These are phyloP conservation scores for Zygosaccharomyces pseudorouxii DNA, from an alignment of 805 yeast species.

Conservation along the genomic window DNA sequence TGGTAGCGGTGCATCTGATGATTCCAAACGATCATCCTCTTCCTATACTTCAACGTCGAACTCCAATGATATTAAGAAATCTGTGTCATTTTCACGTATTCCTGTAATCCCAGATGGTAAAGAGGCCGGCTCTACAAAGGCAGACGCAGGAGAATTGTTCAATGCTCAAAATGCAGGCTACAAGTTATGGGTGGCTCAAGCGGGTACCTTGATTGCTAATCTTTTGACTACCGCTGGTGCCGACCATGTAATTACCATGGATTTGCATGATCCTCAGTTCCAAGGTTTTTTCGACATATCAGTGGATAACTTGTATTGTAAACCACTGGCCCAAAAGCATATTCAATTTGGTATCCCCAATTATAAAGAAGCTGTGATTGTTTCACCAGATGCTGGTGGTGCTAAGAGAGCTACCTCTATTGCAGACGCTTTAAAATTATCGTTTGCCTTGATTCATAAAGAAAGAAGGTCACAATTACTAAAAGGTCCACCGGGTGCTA, in stretches of 20 bases:
- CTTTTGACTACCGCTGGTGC: conserved; percentile 90
- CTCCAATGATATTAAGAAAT: conserved; percentile 14
- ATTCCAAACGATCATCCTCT: conserved; percentile 12
- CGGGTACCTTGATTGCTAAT: conserved; percentile 88
- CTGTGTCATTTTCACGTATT: conserved; percentile 30
- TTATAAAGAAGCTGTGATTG: conserved; percentile 79
- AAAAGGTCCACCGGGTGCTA: conserved; percentile 35
- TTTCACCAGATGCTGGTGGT: conserved; percentile 98
- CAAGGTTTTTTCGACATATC: conserved; percentile 97
- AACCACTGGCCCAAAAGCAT: conserved; percentile 82
- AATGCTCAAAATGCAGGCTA: conserved; percentile 56
- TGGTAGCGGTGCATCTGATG: conserved; percentile 12
- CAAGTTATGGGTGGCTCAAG: conserved; percentile 93
- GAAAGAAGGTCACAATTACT: conserved; percentile 60
- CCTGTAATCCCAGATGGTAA: conserved; percentile 37
- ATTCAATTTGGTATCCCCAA: conserved; percentile 73
- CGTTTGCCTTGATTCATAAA: conserved; percentile 93
- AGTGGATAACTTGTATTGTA: conserved; percentile 87
- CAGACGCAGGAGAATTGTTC: conserved; percentile 35
- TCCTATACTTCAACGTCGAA: not conserved
- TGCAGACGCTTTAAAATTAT: conserved; percentile 83
- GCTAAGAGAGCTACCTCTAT: conserved; percentile 94
- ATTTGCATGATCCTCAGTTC: conserved; percentile 94
- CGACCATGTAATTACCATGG: conserved; percentile 96
- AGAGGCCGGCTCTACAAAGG: conserved; percentile 21